Conservation (phyloP, 2,329 filamentous ascomycete genomes). For the Cercospora sp. region DNA sequence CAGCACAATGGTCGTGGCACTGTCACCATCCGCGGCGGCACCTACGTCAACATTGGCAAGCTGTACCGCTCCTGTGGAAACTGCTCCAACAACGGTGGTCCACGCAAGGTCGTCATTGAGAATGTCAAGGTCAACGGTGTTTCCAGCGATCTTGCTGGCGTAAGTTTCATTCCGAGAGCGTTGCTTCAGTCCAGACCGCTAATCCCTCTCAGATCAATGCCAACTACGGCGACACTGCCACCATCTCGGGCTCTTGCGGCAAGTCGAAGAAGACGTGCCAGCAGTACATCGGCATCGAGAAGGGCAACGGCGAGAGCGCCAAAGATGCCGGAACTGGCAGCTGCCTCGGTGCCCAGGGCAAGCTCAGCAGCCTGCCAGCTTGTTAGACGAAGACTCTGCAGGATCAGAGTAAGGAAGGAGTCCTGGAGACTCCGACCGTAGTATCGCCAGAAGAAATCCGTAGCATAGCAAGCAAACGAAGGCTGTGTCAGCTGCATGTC, state of each 20-base stretch:
- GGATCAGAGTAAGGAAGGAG: not conserved
- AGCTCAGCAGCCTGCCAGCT: conserved; percentile 16
- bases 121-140: conserved; percentile 26
- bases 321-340: conserved; percentile 19
- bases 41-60: conserved; percentile 50
- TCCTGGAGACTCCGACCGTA: not conserved
- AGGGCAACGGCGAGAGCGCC: conserved; percentile 17
- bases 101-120: conserved; percentile 23
- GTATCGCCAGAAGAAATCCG: not conserved
- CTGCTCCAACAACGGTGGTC: conserved; percentile 42
- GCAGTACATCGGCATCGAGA: conserved; percentile 22
- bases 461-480: not conserved
- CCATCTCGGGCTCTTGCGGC: conserved; percentile 25
- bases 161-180: not conserved
- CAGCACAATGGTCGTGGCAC: conserved; percentile 48
- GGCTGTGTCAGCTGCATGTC: not conserved
- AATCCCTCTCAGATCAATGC: conserved; percentile 4
- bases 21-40: conserved; percentile 47
- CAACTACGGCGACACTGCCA: conserved; percentile 26
- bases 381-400: conserved; percentile 12
- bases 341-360: conserved; percentile 20
- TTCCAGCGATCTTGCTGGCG: conserved; percentile 23
- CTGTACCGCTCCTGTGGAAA: conserved; percentile 55
- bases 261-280: conserved; percentile 24
- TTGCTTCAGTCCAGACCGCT: not conserved